Evolutionary conservation across 163 green algal species (phyloP), one percentile per base, ranked within the genome.

Genomic region (Scenedesmus sp.): DNA sequence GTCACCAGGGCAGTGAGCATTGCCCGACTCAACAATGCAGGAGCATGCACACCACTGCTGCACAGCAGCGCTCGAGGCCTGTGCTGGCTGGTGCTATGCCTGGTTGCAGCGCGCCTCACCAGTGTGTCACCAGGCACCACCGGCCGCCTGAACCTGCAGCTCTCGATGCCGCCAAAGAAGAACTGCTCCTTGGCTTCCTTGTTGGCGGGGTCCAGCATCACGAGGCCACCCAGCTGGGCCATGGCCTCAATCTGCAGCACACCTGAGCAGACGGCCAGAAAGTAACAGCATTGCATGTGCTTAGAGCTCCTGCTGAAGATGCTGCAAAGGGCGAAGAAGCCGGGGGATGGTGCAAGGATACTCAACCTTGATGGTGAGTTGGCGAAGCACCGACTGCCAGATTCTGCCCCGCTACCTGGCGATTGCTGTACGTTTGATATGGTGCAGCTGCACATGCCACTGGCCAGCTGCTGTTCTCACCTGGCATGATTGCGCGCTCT

Each of bases 181-280:
- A 99, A 99, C 88, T 98, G 97, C 76, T 97, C 94, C 93, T 99
- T 97, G 61, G 91, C 95, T 2, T 88, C 93, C 73, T 92, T 90
- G 91, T 96, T 95, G 35, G 96, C 93, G 20, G 96, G 96, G 92
- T 99, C 97, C 20, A 99, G 96, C 97, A 99, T 98, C 24, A 97
- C 95, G 33, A 99, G 96, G 40, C 98, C 98, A 35, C 97, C 98
- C 81, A 99, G 94, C 94, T 99, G 98, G 2, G 98, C 98, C 98
- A 99, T 97, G 4, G 98, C 98, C 95, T 99, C 98, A 22, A 99
- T 96, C 94, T 98, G 96, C n/a, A 99, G 94, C 42, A 99, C 97
- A 35, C 97, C 95, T 97, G 93, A 80, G 33, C 33, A 44, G 9
- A 33, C 4, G 22, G 35, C 22, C 59, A 33, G 59, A 22, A 6